Conservation (phyloP, 345 rosid species). For the Combretum micranthum region DNA sequence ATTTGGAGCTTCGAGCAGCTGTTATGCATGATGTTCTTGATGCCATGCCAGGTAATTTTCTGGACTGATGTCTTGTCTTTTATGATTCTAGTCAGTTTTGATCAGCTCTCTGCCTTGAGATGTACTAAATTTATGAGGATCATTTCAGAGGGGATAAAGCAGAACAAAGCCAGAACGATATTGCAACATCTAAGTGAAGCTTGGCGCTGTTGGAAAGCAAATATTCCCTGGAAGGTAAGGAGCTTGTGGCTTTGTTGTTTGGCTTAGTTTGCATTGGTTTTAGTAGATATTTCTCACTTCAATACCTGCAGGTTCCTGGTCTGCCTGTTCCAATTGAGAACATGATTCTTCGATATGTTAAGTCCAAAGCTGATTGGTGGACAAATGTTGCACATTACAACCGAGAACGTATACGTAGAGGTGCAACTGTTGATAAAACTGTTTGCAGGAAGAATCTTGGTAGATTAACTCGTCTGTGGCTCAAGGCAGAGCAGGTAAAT, state of each 20-base stretch:
- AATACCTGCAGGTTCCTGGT: conserved; percentile 65
- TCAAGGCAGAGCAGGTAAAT: conserved; percentile 93
- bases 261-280: neutral
- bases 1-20: conserved; percentile 98
- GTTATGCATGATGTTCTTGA: conserved; percentile 99
- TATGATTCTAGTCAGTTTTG: neutral
- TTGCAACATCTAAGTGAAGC: conserved; percentile 99
- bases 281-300: conserved; percentile 10
- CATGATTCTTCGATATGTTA: conserved; percentile 97
- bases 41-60: conserved; percentile 92
- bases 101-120: neutral
- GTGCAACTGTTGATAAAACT: conserved; percentile 99
- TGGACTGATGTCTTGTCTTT: neutral
- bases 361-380: conserved; percentile 99
- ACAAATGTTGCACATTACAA: conserved; percentile 98
- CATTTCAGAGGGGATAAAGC: conserved; percentile 93
- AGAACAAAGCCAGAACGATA: conserved; percentile 96
- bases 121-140: conserved; percentile 1
- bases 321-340: conserved; percentile 97
- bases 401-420: conserved; percentile 97
- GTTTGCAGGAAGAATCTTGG: conserved; percentile 97
- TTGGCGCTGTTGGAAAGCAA: conserved; percentile 99
- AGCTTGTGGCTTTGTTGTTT: neutral
- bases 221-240: conserved; percentile 98
- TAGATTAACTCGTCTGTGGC: conserved; percentile 95